A percentile compares a stretch with the other conserved stretches of the same genome.
These are phyloP conservation scores for Claviceps capensis DNA, from an alignment of 2,329 filamentous ascomycete genomes.

Conservation along the genomic window DNA sequence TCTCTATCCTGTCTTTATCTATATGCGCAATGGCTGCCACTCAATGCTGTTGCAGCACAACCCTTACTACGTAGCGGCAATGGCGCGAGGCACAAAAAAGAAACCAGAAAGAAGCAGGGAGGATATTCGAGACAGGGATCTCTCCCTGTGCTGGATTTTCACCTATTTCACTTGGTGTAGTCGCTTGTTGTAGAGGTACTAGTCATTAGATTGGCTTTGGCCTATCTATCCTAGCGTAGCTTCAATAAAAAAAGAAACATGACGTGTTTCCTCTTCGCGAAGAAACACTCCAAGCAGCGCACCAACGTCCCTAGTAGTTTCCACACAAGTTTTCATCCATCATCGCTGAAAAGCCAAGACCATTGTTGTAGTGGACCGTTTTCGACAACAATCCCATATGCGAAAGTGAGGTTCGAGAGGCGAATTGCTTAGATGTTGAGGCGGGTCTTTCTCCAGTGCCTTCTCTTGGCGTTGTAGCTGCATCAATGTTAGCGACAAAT, in stretches of 20 bases:
- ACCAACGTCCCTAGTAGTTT: constrained; percentile 1
- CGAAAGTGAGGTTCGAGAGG: constrained; percentile 7
- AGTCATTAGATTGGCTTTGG: neutral
- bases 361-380: constrained; percentile 4
- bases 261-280: neutral
- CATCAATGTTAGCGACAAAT: constrained; percentile 10
- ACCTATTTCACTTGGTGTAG: too few species aligned
- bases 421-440: constrained; percentile 82
- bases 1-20: too few species aligned
- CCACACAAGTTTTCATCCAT: constrained; percentile 6
- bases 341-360: constrained; percentile 16
- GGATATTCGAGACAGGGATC: too few species aligned
- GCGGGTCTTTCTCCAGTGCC: constrained; percentile 99
- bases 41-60: too few species aligned
- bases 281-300: constrained; percentile 12
- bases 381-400: constrained; percentile 3
- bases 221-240: too few species aligned
- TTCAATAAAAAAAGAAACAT: too few species aligned
- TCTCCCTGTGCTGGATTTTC: too few species aligned
- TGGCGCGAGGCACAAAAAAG: too few species aligned
- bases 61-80: too few species aligned
- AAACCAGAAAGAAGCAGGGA: too few species aligned
- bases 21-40: too few species aligned
- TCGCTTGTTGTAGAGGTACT: too few species aligned
- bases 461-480: constrained; percentile 99